Base-by-base conservation (phyloP, 2,329 filamentous ascomycete genomes). In the Colletotrichum kahawae region DNA sequence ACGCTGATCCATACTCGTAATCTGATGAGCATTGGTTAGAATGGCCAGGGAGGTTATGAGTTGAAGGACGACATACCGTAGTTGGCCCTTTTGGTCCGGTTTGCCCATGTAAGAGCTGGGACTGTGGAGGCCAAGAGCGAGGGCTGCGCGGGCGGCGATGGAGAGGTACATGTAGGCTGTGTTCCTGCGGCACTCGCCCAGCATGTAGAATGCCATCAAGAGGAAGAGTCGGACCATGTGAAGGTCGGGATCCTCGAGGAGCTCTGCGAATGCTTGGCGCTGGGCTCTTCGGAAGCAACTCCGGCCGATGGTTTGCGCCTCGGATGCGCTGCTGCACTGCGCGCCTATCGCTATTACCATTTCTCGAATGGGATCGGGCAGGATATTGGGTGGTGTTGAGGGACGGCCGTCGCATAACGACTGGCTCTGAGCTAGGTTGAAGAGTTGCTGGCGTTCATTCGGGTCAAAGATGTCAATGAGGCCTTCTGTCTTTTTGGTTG, bases 121-220 rank as follows among this genome's bases (percentile, higher is more conserved):
- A 79, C 82, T 82, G 68, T 92, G 90, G 5, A 92, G 79, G 1
- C 91, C 91, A 1, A 93, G 78, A 1, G 90, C 89, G 9, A 89
- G 87, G 1, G 91, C 90, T 1, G 90, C 89, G 70, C 89, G 87
- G 0, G 88, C 85, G 2, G 91, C 91, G 16, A 92, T 87, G 0
- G 90, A 90, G 6, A 93, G 80, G 70, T 92, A 92, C 89, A 92
- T 91, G 68, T 91, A 93, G 0, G 91, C 90, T 2, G 91, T 33
- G 9, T 92, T 92, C 12, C 90, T 84, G 33, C 89, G 89, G 69
- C 90, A 92, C 6, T 88, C 88, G 0, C 89, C 90, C 3, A 91
- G 84, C 86, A 91, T 89, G 77, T 91, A 92, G 76, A 91, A 91
- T 2, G 90, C 86, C 87, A 92, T 89, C n/a, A 91, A 82, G 1